These are phyloP conservation scores for Pyricularia sp. DNA, from an alignment of 2,329 filamentous ascomycete species.

Conservation along the genomic window DNA sequence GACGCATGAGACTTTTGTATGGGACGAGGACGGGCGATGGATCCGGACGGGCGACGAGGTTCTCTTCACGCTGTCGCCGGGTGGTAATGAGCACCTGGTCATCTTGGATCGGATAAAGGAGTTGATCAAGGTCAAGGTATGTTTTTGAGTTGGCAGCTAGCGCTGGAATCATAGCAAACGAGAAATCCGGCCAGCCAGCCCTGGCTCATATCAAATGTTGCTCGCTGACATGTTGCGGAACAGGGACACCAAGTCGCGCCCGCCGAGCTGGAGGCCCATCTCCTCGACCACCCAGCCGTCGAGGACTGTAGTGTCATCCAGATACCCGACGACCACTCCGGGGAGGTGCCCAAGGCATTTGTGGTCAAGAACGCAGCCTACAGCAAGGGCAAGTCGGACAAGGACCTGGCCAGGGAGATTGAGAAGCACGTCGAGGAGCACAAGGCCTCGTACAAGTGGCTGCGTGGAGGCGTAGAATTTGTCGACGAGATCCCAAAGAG, in stretches of 20 bases:
- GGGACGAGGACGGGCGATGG: constrained; percentile 60
- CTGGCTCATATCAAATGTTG: too few relatives aligned
- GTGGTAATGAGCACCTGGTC: constrained; percentile 71
- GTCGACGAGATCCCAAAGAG: constrained; percentile 63
- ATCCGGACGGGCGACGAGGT: constrained; percentile 83
- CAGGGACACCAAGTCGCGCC: constrained; percentile 73
- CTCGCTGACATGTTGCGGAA: neutral
- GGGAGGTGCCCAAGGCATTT: constrained; percentile 59
- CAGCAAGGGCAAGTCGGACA: constrained; percentile 26
- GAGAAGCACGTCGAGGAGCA: constrained; percentile 52
- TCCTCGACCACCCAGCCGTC: constrained; percentile 67
- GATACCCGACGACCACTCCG: constrained; percentile 51
- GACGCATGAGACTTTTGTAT: constrained; percentile 67
- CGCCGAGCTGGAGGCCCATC: constrained; percentile 71
- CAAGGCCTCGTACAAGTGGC: constrained; percentile 61
- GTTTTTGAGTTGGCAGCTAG: neutral
- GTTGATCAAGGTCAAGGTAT: constrained; percentile 41
- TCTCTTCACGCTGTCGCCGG: constrained; percentile 51
- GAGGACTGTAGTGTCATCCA: constrained; percentile 73
- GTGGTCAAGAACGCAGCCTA: constrained; percentile 40
- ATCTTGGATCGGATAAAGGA: constrained; percentile 65
- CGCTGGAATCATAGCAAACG: too few relatives aligned
- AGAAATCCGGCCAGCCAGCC: too few relatives aligned
- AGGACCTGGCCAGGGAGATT: constrained; percentile 44
- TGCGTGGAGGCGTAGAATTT: constrained; percentile 55